Evolutionary conservation across 129 eudicot genomes (phyloP), one percentile per base, ranked within the genome.

Genomic region (Lactuca sativa): DNA sequence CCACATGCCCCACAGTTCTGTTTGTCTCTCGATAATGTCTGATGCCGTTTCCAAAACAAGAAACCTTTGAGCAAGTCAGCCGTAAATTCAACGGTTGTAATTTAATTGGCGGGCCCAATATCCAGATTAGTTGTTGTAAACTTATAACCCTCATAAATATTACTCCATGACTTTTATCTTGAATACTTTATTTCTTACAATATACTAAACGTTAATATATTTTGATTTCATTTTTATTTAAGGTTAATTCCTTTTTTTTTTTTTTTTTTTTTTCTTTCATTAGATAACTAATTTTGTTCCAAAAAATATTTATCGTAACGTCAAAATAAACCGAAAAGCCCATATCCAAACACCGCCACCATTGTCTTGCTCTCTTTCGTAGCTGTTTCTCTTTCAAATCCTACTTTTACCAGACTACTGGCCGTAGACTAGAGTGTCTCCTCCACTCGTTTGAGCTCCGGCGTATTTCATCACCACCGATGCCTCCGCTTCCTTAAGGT

Each of bases 391-490:
- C 10, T 31, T 18, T 43, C 52, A 15, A 66, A 51, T 8, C 59
- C 59, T 49, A 66, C 13, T 66, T 66, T 66, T 66, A n/a, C 8
- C 71, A 25, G 5, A 13, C 30, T 48, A 32, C 47, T 9, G 14
- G 30, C 57, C 3, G 57, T n/a, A 17, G 11, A 8, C 30, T 25
- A 25, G 15, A 31, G 64, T 13, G 9, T 44, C 58, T 48, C 58
- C 31, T 49, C 58, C 15, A 18, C 32, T 32, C 47, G 59, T 31
- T 59, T 47, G 54, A 43, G 60, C 60, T 66, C 61, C 72, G 60
- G 60, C 60, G 12, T 33, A 59, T 66, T 66, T 33, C 72, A 33
- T 53, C 61, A 14, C 72, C 49, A 59, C 41, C 21, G 31, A 54
- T 17, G 33, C 59, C 30, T 2, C 70, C 49, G 30, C 49, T 31